These are phyloP conservation scores for Coniochaeta pulveracea DNA, from an alignment of 2,329 filamentous ascomycete genomes.

Conservation along the genomic window DNA sequence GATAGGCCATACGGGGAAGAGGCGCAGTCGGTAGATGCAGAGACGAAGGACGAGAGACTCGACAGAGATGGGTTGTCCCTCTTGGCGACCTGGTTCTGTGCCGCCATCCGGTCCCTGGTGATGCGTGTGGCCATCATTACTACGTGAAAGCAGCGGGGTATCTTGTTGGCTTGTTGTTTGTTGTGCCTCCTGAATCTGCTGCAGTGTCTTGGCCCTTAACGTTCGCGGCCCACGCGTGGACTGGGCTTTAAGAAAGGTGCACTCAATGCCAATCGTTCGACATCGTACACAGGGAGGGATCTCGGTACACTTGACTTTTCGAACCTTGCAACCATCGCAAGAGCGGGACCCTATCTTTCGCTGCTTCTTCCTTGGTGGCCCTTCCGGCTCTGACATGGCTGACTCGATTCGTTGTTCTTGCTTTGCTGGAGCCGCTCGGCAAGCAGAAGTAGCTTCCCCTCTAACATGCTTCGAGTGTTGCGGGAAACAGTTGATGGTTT, in stretches of 20 bases:
- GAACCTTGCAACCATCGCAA: conserved; percentile 40
- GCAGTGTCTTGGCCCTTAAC: conserved; percentile 30
- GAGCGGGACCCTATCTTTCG: conserved; percentile 27
- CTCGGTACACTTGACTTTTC: conserved; percentile 39
- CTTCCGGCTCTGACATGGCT: no score
- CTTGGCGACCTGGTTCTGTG: conserved; percentile 3
- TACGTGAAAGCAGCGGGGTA: no score
- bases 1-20: conserved; percentile 41
- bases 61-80: conserved; percentile 4
- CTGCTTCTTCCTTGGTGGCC: conserved; percentile 6
- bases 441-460: no score
- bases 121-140: not conserved
- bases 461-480: no score
- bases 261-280: conserved; percentile 29
- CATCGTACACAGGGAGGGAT: conserved; percentile 33
- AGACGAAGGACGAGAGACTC: conserved; percentile 19
- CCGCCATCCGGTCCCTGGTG: not conserved
- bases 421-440: no score
- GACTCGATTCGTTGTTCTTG: no score
- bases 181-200: conserved; percentile 25
- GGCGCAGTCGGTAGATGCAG: conserved; percentile 34
- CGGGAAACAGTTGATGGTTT: no score
- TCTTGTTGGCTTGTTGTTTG: no score
- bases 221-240: conserved; percentile 32
- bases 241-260: conserved; percentile 35